A percentile compares a stretch with the other conserved stretches of the same genome.
Evolutionary conservation across 768 basidiomycete genomes (phyloP).

Genomic region (Mycena olivaceomarginata): DNA sequence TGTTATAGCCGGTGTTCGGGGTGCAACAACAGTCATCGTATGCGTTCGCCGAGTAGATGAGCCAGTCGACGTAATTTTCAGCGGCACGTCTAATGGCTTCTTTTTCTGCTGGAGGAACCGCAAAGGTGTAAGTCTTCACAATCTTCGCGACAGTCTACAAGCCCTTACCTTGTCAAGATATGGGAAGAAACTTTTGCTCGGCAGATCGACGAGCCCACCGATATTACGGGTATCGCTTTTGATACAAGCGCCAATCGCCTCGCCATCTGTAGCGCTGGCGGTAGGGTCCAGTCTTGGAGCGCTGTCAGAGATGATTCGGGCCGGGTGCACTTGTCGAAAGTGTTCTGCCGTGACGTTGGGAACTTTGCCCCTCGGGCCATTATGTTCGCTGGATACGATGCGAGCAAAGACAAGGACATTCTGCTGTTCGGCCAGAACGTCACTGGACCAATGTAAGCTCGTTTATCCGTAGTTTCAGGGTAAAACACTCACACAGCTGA

Average conservation of each 20-base stretch:
- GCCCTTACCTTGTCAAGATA: not conserved
- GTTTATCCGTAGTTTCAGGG: not conserved
- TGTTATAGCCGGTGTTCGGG: not conserved
- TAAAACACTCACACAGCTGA: not conserved
- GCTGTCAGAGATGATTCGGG: not conserved
- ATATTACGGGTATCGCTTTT: too few species aligned
- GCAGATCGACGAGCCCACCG: too few species aligned
- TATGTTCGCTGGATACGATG: not conserved
- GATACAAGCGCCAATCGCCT: not conserved
- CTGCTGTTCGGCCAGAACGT: too few species aligned
- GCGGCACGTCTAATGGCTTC: not conserved
- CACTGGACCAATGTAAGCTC: not conserved
- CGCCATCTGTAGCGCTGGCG: not conserved
- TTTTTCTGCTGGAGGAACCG: not conserved
- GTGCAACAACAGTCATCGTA: not conserved
- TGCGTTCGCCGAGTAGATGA: not conserved
- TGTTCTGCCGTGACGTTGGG: not conserved
- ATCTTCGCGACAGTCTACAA: not conserved
- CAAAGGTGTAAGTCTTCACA: not conserved
- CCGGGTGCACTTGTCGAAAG: not conserved
- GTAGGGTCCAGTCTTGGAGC: not conserved
- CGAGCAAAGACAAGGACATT: not conserved
- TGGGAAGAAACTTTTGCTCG: not conserved
- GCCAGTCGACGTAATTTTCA: not conserved
- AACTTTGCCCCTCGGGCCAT: not conserved